These are phyloP conservation scores for Henningerozyma blattae DNA, from an alignment of 805 yeast species.

Conservation along the genomic window DNA sequence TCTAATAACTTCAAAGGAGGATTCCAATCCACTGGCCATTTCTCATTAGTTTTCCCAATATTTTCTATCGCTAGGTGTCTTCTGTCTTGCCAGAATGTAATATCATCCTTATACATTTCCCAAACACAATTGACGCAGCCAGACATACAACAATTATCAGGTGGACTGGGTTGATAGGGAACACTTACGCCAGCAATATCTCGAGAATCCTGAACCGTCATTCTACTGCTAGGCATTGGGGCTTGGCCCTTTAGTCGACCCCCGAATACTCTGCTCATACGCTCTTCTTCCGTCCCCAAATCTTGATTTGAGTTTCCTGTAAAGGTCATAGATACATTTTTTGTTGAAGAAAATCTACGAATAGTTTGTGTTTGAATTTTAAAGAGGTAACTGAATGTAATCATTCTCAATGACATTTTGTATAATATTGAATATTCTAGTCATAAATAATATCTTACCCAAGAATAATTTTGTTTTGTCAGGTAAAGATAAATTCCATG, in stretches of 20 bases:
- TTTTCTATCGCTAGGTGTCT: constrained; percentile 47
- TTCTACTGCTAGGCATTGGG: constrained; percentile 28
- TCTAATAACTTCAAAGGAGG: constrained; percentile 37
- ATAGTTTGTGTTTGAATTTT: too few species aligned
- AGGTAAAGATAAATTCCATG: too few species aligned
- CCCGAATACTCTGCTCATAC: constrained; percentile 41
- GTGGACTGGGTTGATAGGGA: constrained; percentile 77
- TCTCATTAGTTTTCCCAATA: constrained; percentile 30
- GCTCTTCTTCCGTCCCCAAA: constrained; percentile 31
- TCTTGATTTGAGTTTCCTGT: constrained; percentile 25
- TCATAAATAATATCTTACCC: too few species aligned
- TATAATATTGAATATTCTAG: too few species aligned
- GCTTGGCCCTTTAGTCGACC: constrained; percentile 43
- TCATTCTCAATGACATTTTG: too few species aligned
- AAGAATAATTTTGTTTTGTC: too few species aligned
- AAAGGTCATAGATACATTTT: constrained; percentile 25
- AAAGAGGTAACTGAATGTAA: too few species aligned
- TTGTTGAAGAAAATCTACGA: too few species aligned
- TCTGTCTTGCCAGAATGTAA: constrained; percentile 63
- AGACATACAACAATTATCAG: constrained; percentile 95
- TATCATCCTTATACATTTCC: constrained; percentile 83
- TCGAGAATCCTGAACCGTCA: constrained; percentile 8
- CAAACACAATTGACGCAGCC: constrained; percentile 97
- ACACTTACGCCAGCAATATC: constrained; percentile 54
- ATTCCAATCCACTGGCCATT: constrained; percentile 58